Conservation (phyloP, 108 stramenopile genomes). For the Pseudonitzschia pungens region DNA sequence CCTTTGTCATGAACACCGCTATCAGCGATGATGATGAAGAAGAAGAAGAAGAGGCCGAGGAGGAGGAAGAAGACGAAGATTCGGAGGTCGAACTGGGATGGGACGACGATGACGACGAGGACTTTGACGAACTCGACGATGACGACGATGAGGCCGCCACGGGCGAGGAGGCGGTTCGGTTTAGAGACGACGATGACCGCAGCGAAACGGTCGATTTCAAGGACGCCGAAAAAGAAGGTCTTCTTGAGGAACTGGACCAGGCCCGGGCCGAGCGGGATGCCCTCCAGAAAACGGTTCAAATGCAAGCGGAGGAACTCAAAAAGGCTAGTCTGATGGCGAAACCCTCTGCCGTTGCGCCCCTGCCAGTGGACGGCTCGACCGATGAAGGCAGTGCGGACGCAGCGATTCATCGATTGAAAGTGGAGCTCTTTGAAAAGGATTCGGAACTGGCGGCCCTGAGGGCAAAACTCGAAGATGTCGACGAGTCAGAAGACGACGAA, state of each 20-base stretch:
- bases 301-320: constrained; percentile 53
- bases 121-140: constrained; percentile 29
- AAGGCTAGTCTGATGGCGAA: constrained; percentile 1
- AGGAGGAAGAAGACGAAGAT: constrained; percentile 2
- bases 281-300: constrained; percentile 51
- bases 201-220: constrained; percentile 49
- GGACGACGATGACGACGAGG: constrained; percentile 29
- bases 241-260: constrained; percentile 41
- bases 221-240: constrained; percentile 45
- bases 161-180: constrained; percentile 14
- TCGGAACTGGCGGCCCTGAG: constrained; percentile 58
- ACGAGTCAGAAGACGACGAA: constrained; percentile 7
- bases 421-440: constrained; percentile 62
- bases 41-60: not conserved
- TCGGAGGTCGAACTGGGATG: constrained; percentile 36
- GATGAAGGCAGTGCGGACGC: not conserved
- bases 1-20: constrained; percentile 74
- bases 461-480: constrained; percentile 36
- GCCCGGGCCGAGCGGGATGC: constrained; percentile 48
- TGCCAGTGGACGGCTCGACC: not conserved
- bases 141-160: constrained; percentile 34
- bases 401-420: constrained; percentile 11
- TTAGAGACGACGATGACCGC: constrained; percentile 26
- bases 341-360: not conserved
- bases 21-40: constrained; percentile 36